Percentiles rank a stretch among this genome's conserved stretches.
Conservation (phyloP, 768 basidiomycete genomes). For the Leccinum fibrillosum region DNA sequence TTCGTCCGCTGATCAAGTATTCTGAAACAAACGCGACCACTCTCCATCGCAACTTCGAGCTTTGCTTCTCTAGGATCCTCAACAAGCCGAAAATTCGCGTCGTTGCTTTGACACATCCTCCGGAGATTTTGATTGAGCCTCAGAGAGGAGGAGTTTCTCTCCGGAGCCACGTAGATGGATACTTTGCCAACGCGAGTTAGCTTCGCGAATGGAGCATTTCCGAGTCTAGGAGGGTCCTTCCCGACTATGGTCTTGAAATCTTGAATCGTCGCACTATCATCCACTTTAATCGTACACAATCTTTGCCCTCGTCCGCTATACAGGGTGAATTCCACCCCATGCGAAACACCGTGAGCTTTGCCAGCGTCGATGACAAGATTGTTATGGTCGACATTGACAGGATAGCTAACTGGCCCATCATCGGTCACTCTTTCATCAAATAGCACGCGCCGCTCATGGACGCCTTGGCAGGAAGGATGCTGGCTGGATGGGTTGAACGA, state of each 20-base stretch:
- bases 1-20: not conserved
- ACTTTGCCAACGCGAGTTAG: not conserved
- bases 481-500: conserved; percentile 15
- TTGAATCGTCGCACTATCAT: no score
- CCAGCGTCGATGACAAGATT: conserved; percentile 23
- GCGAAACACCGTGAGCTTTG: conserved; percentile 21
- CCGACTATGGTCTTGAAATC: conserved; percentile 11
- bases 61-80: not conserved
- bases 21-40: not conserved
- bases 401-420: conserved; percentile 2
- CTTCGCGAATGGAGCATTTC: not conserved
- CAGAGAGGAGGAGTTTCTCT: not conserved
- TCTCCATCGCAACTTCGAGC: not conserved
- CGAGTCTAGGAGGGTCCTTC: not conserved
- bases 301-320: conserved; percentile 7
- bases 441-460: conserved; percentile 16
- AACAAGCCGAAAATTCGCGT: not conserved
- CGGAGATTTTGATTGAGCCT: not conserved
- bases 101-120: not conserved
- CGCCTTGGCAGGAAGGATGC: conserved; percentile 27
- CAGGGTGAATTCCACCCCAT: conserved; percentile 18
- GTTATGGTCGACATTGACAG: not conserved
- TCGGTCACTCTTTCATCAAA: conserved; percentile 19
- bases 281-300: not conserved
- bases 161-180: not conserved